phyloP scores from a whole-genome alignment of 2,329 filamentous ascomycete species.

The Fusarium hainanense region DNA sequence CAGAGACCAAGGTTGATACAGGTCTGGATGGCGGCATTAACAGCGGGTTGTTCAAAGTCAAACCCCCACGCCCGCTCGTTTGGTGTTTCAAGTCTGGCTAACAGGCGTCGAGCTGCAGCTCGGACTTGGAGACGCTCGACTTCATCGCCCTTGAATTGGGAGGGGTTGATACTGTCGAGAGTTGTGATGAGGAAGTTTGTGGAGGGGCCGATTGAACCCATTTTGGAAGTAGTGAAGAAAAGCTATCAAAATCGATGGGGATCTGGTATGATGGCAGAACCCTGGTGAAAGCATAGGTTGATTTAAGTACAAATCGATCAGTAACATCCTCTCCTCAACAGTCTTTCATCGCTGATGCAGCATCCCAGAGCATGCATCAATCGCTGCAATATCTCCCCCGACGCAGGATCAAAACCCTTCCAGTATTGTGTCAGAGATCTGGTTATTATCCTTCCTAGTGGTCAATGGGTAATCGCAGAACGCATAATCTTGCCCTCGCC shows the following conservation, averaged over 20 bases:
- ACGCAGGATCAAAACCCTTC: not conserved
- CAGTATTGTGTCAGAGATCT: fast-evolving
- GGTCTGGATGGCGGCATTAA: constrained; percentile 29
- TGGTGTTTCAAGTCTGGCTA: constrained; percentile 25
- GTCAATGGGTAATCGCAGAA: too few species aligned
- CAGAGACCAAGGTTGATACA: constrained; percentile 27
- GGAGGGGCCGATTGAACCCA: not conserved
- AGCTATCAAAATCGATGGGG: too few species aligned
- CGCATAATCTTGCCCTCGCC: not conserved
- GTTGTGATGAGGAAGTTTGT: constrained; percentile 10
- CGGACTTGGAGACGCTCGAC: constrained; percentile 36
- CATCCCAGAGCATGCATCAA: not conserved
- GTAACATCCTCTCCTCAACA: too few species aligned
- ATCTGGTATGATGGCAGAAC: too few species aligned
- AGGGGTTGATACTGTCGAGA: constrained; percentile 11
- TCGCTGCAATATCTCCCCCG: not conserved
- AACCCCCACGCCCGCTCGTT: constrained; percentile 36
- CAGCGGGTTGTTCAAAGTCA: constrained; percentile 34
- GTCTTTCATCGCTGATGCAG: too few species aligned
- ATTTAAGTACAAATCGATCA: too few species aligned
- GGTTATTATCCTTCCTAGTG: not conserved
- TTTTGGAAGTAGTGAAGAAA: not conserved
- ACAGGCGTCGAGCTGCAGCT: constrained; percentile 11
- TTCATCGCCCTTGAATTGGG: constrained; percentile 15
- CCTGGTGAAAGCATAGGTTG: too few species aligned